Evolutionary conservation across 495 filamentous ascomycete genomes (phyloP).

Genomic region (Podospora fimiseda): DNA sequence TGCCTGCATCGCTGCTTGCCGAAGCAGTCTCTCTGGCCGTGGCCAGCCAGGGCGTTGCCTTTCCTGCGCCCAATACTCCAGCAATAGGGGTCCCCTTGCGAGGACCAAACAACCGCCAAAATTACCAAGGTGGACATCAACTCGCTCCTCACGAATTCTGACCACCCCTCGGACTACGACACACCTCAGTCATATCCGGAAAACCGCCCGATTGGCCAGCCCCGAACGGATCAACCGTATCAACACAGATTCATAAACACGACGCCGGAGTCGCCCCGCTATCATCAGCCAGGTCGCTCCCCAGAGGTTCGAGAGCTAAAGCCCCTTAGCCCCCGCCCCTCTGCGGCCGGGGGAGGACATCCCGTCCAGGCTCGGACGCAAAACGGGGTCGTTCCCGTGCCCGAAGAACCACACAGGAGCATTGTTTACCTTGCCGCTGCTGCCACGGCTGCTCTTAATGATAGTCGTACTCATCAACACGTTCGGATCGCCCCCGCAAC

Average conservation of each 20-base stretch:
- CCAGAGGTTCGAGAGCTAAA: constrained; percentile 12
- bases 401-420: not conserved
- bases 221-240: not conserved
- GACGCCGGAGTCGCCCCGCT: constrained; percentile 14
- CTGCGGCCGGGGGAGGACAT: constrained; percentile 14
- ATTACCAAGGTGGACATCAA: not conserved
- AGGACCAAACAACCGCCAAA: not conserved
- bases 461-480: no score
- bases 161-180: not conserved
- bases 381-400: not conserved
- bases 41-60: not conserved
- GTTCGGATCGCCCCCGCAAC: not conserved
- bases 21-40: not conserved
- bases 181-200: not conserved
- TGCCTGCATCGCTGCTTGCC: not conserved
- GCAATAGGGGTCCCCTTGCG: not conserved
- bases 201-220: constrained; percentile 4
- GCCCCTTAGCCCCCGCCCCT: constrained; percentile 21
- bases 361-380: not conserved
- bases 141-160: not conserved
- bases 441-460: not conserved
- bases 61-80: not conserved
- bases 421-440: not conserved
- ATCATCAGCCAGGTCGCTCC: constrained; percentile 11
- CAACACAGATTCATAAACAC: constrained; percentile 1